A percentile compares a stretch with the other conserved stretches of the same genome.
These are phyloP conservation scores for Keithomyces neogunnii DNA, from an alignment of 2,329 filamentous ascomycete genomes.

Conservation along the genomic window DNA sequence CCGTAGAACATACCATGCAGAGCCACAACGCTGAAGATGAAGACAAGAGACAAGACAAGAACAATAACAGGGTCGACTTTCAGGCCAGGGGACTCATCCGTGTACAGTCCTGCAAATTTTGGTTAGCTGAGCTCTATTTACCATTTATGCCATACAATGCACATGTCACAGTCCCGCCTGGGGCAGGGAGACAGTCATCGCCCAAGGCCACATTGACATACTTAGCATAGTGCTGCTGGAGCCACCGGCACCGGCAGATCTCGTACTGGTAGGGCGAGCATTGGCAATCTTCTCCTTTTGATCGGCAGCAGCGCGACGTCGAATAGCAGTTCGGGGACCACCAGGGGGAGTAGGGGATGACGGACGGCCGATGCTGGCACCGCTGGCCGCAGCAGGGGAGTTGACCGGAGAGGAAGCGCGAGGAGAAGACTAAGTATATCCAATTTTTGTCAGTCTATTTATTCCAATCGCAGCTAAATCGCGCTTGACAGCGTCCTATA, in stretches of 20 bases:
- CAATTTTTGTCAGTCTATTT: not conserved
- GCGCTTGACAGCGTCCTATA: not conserved
- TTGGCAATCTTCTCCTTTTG: slow-evolving; percentile 97
- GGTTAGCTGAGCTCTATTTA: not conserved
- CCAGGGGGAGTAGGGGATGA: slow-evolving; percentile 85
- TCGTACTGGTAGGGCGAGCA: slow-evolving; percentile 83
- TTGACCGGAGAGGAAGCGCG: slow-evolving; percentile 51
- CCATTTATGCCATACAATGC: not conserved
- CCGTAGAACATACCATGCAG: slow-evolving; percentile 48
- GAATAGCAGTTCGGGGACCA: slow-evolving; percentile 89
- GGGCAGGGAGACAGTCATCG: not conserved
- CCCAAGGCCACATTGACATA: slow-evolving; percentile 39
- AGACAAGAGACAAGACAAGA: slow-evolving; percentile 89
- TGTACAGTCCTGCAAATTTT: slow-evolving; percentile 67
- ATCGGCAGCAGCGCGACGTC: slow-evolving; percentile 89
- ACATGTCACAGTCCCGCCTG: not conserved
- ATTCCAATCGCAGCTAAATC: not conserved
- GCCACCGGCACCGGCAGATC: slow-evolving; percentile 87
- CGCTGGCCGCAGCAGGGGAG: slow-evolving; percentile 50
- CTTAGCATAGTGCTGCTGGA: slow-evolving; percentile 98
- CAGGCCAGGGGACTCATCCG: slow-evolving; percentile 91
- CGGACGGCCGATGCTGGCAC: slow-evolving; percentile 65
- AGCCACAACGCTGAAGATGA: slow-evolving; percentile 97
- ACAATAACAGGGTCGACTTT: slow-evolving; percentile 98
- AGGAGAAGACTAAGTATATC: slow-evolving; percentile 42